A percentile compares a stretch with the other conserved stretches of the same genome.
phyloP scores from a whole-genome alignment of 2,329 filamentous ascomycete genomes.

The Gaeumannomyces tritici region DNA sequence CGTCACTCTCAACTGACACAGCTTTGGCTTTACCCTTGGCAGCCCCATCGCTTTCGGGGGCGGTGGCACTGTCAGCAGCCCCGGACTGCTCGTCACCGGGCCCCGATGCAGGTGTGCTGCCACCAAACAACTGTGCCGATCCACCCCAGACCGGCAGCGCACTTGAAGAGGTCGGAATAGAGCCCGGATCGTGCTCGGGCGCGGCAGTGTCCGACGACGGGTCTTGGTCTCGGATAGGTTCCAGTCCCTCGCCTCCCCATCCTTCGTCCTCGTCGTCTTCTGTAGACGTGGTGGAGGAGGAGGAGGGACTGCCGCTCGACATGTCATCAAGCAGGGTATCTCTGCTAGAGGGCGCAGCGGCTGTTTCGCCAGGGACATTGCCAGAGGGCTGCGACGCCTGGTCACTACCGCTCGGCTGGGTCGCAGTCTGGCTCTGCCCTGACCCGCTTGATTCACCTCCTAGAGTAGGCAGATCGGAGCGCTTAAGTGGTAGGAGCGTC shows the following conservation, averaged over 20 bases:
- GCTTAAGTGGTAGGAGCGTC: conserved; percentile 53
- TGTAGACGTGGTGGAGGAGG: background rate
- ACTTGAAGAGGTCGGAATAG: background rate
- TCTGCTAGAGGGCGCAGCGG: background rate
- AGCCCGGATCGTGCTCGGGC: background rate
- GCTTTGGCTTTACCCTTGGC: conserved; percentile 28
- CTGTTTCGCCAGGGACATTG: background rate
- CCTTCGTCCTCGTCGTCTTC: background rate
- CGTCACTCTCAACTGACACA: conserved; percentile 35
- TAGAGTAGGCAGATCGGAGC: conserved; percentile 25
- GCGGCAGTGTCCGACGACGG: background rate
- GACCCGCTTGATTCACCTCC: background rate
- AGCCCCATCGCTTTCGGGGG: background rate
- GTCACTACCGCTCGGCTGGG: background rate
- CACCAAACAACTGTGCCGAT: conserved; percentile 35
- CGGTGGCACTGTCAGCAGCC: conserved; percentile 4
- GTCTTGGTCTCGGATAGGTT: background rate
- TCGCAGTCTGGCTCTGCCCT: background rate
- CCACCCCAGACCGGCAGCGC: conserved; percentile 30
- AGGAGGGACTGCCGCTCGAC: background rate
- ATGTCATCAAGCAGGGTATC: background rate
- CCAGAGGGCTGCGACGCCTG: background rate
- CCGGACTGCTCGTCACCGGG: conserved; percentile 9
- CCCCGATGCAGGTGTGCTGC: conserved; percentile 11
- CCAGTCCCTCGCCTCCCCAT: background rate